Evolutionary conservation across 208 protist species (phyloP).

Genomic region (Leishmania tarentolae): DNA sequence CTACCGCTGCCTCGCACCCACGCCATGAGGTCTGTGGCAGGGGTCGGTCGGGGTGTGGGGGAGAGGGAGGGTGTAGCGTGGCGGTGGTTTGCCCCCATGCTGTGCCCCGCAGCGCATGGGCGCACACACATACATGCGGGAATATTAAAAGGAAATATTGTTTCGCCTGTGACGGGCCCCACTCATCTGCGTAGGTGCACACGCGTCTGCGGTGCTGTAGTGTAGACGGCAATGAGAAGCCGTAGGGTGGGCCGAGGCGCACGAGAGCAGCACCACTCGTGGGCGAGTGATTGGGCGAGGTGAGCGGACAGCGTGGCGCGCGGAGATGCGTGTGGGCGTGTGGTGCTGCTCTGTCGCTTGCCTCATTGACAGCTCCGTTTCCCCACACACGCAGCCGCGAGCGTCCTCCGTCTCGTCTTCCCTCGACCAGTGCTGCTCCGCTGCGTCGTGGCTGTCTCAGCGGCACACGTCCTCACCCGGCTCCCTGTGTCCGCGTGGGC

Average conservation of each 20-base stretch:
- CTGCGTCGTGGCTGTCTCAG: no score
- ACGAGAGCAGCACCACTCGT: neutral
- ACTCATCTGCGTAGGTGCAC: neutral
- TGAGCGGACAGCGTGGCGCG: neutral
- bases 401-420: neutral
- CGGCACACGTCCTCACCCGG: no score
- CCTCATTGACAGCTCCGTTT: neutral
- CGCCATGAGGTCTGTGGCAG: neutral
- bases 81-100: no score
- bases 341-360: neutral
- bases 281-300: neutral
- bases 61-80: no score
- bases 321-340: neutral
- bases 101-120: neutral
- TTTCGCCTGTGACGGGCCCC: neutral
- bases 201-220: neutral
- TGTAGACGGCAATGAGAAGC: neutral
- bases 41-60: no score
- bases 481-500: no score
- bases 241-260: neutral
- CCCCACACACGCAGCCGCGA: neutral
- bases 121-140: neutral
- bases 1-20: neutral
- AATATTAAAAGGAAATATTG: neutral
- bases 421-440: no score